Conservation (phyloP, 805 yeast species). For the Candida coquimbonensis region DNA sequence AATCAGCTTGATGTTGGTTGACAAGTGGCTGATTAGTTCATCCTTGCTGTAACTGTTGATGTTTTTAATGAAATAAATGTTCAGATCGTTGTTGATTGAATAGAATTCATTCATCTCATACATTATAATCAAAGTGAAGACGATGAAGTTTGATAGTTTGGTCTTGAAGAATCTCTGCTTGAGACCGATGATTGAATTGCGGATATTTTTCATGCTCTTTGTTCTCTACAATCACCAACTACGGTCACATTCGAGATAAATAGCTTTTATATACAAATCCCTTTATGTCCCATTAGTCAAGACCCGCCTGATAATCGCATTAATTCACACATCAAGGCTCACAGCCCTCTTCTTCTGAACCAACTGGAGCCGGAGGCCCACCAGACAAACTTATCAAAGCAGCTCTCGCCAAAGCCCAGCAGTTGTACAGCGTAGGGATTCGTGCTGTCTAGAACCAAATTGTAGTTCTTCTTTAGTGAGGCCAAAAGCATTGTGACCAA, state of each 20-base stretch:
- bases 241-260: no score
- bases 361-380: constrained; percentile 5
- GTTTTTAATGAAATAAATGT: no score
- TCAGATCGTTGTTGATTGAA: no score
- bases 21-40: not conserved
- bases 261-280: no score
- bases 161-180: not conserved
- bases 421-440: constrained; percentile 1
- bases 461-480: constrained; percentile 5
- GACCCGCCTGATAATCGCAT: not conserved
- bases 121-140: no score
- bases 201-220: not conserved
- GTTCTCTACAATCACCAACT: no score
- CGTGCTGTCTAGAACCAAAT: constrained; percentile 1
- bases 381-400: constrained; percentile 6
- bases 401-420: constrained; percentile 2
- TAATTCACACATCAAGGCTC: not conserved
- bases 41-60: not conserved
- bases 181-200: not conserved
- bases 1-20: not conserved
- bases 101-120: no score
- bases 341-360: constrained; percentile 3
- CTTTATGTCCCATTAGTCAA: constrained; percentile 4
- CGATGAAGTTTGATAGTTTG: no score
- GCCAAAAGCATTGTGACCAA: constrained; percentile 5